Evolutionary conservation across 2,329 filamentous ascomycete species (phyloP).

Genomic region (Colletotrichum horii): DNA sequence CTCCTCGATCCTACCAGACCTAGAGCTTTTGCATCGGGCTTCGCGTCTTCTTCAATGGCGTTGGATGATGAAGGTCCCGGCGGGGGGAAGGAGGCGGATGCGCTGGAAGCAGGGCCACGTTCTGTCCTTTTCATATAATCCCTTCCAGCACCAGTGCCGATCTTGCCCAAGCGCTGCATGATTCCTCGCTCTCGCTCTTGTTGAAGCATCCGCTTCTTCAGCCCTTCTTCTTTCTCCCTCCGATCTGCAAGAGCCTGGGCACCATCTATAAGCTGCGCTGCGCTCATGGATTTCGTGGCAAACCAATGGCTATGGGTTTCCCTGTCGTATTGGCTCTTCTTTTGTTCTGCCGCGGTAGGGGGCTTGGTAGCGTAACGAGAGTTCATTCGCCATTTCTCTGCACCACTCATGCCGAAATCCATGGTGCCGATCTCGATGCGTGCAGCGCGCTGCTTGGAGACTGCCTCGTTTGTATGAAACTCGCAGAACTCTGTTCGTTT

Average conservation of each 20-base stretch:
- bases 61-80: conserved; percentile 8
- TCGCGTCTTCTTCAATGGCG: conserved; percentile 30
- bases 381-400: conserved; percentile 10
- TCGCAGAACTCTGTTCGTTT: conserved; percentile 91
- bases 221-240: conserved; percentile 67
- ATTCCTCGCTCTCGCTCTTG: conserved; percentile 77
- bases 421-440: conserved; percentile 83
- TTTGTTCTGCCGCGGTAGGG: conserved; percentile 32
- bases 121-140: conserved; percentile 67
- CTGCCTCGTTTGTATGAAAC: conserved; percentile 84
- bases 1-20: conserved; percentile 45
- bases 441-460: conserved; percentile 69
- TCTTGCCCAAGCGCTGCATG: conserved; percentile 67
- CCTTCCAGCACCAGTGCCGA: conserved; percentile 69
- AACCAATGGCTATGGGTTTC: conserved; percentile 64
- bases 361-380: conserved; percentile 31
- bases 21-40: conserved; percentile 49
- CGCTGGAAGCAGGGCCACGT: neutral
- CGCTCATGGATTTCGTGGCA: conserved; percentile 53
- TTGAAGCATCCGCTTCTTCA: conserved; percentile 68
- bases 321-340: conserved; percentile 58
- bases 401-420: conserved; percentile 45
- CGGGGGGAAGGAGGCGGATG: neutral
- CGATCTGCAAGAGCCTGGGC: conserved; percentile 64
- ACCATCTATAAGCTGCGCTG: conserved; percentile 70